These are phyloP conservation scores for Globisporangium lucens DNA, from an alignment of 352 stramenopile genomes.

Conservation along the genomic window DNA sequence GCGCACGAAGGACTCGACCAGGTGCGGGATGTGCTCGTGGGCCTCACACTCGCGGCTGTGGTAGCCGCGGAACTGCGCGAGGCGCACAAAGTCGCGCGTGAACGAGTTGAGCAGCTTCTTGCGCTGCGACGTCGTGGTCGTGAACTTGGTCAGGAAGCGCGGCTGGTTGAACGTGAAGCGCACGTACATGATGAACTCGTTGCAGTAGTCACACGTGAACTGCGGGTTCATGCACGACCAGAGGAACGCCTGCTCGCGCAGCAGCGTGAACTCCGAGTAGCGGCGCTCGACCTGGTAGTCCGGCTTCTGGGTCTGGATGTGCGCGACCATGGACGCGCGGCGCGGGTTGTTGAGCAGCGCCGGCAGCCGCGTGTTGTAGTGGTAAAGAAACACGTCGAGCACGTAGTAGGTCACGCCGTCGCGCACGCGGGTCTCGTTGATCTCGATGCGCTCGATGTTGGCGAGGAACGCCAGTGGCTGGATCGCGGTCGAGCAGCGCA, in stretches of 20 bases:
- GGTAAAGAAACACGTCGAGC: conserved; percentile 12
- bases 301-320: not conserved
- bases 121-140: conserved; percentile 32
- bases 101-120: conserved; percentile 48
- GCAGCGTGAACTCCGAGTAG: conserved; percentile 9
- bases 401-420: conserved; percentile 18
- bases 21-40: conserved; percentile 39
- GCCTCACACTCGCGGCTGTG: conserved; percentile 40
- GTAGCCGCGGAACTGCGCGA: conserved; percentile 43
- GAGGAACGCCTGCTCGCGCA: conserved; percentile 5
- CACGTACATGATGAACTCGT: conserved; percentile 13
- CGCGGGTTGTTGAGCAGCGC: not conserved
- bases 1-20: conserved; percentile 45
- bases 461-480: conserved; percentile 7
- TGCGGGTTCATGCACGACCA: not conserved
- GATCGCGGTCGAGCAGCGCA: not conserved
- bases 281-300: conserved; percentile 12
- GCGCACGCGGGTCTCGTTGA: conserved; percentile 14
- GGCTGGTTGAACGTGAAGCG: conserved; percentile 46
- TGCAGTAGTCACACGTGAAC: conserved; percentile 9
- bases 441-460: conserved; percentile 15
- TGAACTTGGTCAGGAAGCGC: conserved; percentile 37
- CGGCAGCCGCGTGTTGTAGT: conserved; percentile 14
- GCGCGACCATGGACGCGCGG: not conserved
- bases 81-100: conserved; percentile 44